phyloP scores from a whole-genome alignment of 208 protist species.

The Trypanosoma grayi region DNA sequence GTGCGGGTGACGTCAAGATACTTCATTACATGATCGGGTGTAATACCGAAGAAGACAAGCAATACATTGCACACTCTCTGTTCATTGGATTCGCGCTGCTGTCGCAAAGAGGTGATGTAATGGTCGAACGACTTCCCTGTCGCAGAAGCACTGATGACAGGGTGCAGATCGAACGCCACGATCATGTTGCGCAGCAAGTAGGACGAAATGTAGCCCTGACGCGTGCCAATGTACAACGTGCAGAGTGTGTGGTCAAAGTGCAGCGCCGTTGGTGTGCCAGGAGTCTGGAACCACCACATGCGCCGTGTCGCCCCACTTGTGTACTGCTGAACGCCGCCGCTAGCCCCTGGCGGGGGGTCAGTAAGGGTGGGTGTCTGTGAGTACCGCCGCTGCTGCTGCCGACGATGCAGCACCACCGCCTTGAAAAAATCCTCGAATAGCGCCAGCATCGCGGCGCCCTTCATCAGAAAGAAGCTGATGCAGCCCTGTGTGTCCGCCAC shows the following conservation, averaged over 20 bases:
- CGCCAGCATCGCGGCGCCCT: constrained; percentile 46
- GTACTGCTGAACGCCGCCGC: too few species aligned
- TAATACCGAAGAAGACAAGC: constrained; percentile 44
- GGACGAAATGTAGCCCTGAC: constrained; percentile 59
- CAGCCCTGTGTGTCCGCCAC: constrained; percentile 49
- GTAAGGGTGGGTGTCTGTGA: too few species aligned
- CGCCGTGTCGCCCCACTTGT: background rate
- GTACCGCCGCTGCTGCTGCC: background rate
- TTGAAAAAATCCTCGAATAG: constrained; percentile 59
- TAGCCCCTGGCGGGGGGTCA: too few species aligned
- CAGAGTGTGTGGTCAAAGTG: constrained; percentile 59
- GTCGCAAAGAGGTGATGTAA: constrained; percentile 33
- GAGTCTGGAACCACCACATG: constrained; percentile 28
- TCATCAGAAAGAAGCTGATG: constrained; percentile 66
- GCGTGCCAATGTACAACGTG: constrained; percentile 70
- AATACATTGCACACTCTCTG: constrained; percentile 42
- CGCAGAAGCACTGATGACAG: constrained; percentile 21
- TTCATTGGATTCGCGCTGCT: constrained; percentile 29
- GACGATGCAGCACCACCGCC: constrained; percentile 31
- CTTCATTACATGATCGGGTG: constrained; percentile 25
- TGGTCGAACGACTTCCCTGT: constrained; percentile 17
- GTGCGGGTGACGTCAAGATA: constrained; percentile 10
- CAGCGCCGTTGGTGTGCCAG: constrained; percentile 42
- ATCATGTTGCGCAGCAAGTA: constrained; percentile 72
- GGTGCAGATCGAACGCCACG: constrained; percentile 54